Conservation (phyloP, 805 yeast genomes). For the Ogataea pini region DNA sequence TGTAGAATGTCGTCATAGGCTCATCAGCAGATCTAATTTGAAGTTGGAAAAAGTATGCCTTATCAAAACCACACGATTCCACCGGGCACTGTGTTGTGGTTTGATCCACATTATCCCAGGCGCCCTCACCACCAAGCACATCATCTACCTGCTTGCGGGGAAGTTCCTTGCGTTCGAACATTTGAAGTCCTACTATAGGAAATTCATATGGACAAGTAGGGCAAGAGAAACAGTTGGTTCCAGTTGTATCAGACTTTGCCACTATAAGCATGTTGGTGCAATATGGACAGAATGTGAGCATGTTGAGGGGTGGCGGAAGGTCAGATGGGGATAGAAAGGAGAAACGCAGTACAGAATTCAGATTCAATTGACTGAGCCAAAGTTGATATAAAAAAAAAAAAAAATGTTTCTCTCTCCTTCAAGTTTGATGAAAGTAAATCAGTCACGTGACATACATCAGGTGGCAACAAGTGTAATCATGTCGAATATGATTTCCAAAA, state of each 20-base stretch:
- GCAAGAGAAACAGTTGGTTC: constrained; percentile 73
- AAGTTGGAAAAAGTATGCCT: constrained; percentile 94
- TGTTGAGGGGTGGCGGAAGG: constrained; percentile 28
- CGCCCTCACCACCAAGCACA: constrained; percentile 94
- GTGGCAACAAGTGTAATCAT: neutral
- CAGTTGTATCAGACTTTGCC: constrained; percentile 53
- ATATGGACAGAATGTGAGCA: constrained; percentile 94
- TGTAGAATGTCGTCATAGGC: constrained; percentile 98
- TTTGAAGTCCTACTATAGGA: constrained; percentile 77
- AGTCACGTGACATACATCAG: neutral
- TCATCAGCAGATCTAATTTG: constrained; percentile 98
- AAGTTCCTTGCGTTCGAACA: constrained; percentile 81
- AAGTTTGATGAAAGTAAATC: neutral
- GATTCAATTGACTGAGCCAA: too few relatives aligned
- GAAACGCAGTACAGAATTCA: too few relatives aligned
- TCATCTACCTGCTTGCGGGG: constrained; percentile 93
- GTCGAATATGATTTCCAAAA: too few relatives aligned
- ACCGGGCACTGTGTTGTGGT: constrained; percentile 91
- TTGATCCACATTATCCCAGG: constrained; percentile 99
- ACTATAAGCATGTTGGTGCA: constrained; percentile 89
- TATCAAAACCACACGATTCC: constrained; percentile 80
- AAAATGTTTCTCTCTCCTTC: neutral
- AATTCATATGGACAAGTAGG: constrained; percentile 95
- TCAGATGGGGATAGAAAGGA: too few relatives aligned
- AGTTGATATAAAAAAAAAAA: too few relatives aligned